A percentile compares a stretch with the other conserved stretches of the same genome.
These are phyloP conservation scores for Aspergillus pseudoviridinutans DNA, from an alignment of 2,329 filamentous ascomycete genomes.

Conservation along the genomic window DNA sequence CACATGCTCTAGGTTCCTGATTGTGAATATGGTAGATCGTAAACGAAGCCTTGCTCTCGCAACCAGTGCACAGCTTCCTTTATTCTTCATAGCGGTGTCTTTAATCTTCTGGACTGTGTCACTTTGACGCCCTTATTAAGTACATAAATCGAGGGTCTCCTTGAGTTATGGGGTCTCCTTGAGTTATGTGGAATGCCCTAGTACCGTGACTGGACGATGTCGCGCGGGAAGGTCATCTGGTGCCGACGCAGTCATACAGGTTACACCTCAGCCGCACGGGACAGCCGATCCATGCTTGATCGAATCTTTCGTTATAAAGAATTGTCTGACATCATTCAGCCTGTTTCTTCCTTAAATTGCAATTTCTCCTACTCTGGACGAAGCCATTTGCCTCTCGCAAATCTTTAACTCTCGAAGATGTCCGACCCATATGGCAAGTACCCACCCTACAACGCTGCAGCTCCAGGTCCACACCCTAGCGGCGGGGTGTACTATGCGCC, in stretches of 20 bases:
- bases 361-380: not conserved
- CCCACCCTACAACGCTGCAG: constrained; percentile 22
- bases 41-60: not conserved
- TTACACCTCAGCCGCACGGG: constrained; percentile 3
- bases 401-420: constrained; percentile 35
- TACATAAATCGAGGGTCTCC: not conserved
- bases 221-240: constrained; percentile 26
- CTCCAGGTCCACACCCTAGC: constrained; percentile 5
- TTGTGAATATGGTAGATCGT: not conserved
- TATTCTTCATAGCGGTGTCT: not conserved
- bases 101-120: not conserved
- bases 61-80: not conserved
- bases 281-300: constrained; percentile 3
- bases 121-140: not conserved
- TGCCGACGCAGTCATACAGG: constrained; percentile 13
- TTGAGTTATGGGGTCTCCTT: not conserved
- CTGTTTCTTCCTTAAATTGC: not conserved
- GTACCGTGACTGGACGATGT: constrained; percentile 16
- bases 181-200: not conserved
- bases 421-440: constrained; percentile 50
- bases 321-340: not conserved
- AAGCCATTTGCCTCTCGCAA: not conserved
- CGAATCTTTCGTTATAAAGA: not conserved
- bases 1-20: not conserved
- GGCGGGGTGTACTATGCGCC: constrained; percentile 20